Evolutionary conservation across 148 eudicot species (phyloP).

Genomic region (Rhododendron molle): DNA sequence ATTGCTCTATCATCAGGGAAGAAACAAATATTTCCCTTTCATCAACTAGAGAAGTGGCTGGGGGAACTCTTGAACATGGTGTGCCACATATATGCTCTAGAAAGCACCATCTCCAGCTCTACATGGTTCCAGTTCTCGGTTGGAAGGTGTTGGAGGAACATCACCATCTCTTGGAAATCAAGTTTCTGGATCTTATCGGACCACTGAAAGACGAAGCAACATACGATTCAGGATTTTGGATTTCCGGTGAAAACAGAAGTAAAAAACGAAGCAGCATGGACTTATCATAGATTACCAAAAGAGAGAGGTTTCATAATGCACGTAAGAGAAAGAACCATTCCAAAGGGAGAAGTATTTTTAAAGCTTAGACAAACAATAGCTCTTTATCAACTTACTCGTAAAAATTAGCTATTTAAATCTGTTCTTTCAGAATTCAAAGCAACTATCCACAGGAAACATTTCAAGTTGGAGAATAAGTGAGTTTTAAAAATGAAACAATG

Average conservation of each 20-base stretch:
- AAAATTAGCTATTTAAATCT: neutral
- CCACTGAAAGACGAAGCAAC: constrained; percentile 52
- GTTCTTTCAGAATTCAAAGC: neutral
- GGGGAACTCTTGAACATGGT: constrained; percentile 89
- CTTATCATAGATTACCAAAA: neutral
- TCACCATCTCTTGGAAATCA: constrained; percentile 96
- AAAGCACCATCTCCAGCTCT: constrained; percentile 93
- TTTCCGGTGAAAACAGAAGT: neutral
- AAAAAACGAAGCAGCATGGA: neutral
- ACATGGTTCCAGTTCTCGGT: constrained; percentile 76
- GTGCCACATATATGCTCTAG: constrained; percentile 96
- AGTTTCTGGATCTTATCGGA: constrained; percentile 80
- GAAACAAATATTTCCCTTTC: neutral
- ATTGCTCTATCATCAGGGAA: neutral
- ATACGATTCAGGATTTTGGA: neutral
- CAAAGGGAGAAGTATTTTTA: neutral
- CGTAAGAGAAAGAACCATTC: neutral
- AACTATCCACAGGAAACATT: neutral
- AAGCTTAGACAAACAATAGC: neutral
- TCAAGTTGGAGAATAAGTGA: neutral
- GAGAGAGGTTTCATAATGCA: neutral
- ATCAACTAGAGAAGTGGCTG: constrained; percentile 76
- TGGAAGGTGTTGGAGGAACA: constrained; percentile 95
- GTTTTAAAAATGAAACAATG: neutral
- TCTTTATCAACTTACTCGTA: neutral